Evolutionary conservation across 257 asterid genomes (phyloP), one percentile per base, ranked within the genome.

Genomic region (Catharanthus roseus): DNA sequence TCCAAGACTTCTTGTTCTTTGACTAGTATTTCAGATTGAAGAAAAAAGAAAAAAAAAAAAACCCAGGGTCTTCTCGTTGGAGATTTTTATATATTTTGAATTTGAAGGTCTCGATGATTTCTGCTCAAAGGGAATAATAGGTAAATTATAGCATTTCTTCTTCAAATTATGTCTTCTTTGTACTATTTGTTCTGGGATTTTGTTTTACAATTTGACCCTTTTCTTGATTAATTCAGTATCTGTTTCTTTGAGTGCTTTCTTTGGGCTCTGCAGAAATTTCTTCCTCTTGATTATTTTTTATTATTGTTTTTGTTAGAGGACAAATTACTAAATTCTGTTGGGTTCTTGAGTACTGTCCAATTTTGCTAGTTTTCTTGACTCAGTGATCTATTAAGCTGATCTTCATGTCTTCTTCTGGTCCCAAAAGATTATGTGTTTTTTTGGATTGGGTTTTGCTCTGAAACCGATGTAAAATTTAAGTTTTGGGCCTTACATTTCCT

Each of bases 1-100:
- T 71, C 3, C 24, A 77, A 62, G 70, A 73, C 76, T 76, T 77
- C 76, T 76, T 77, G 78, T 80, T 72, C 78, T 76, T 75, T 78
- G 78, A 73, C 83, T 72, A 71, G 79, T 73, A 75, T 67, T 78
- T 70, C 68, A 69, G 69, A 47, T 71, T 44, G 67, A 53, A 78
- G 61, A 70, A 42, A 78, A 50, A 54, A 71, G 68, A n/a, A n/a
- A n/a, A n/a, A n/a, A n/a, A n/a, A n/a, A n/a, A n/a, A n/a, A n/a
- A n/a, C n/a, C 41, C n/a, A 16, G 56, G 74, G 58, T 42, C 28
- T 34, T 47, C 9, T n/a, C n/a, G n/a, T n/a, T n/a, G n/a, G n/a
- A n/a, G n/a, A n/a, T n/a, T n/a, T n/a, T n/a, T n/a, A n/a, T n/a
- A n/a, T n/a, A n/a, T n/a, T n/a, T 23, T 60, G 63, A 62, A 72